These are phyloP conservation scores for Trichosporon ovoides DNA, from an alignment of 1,284 basidiomycete genomes.

Conservation along the genomic window DNA sequence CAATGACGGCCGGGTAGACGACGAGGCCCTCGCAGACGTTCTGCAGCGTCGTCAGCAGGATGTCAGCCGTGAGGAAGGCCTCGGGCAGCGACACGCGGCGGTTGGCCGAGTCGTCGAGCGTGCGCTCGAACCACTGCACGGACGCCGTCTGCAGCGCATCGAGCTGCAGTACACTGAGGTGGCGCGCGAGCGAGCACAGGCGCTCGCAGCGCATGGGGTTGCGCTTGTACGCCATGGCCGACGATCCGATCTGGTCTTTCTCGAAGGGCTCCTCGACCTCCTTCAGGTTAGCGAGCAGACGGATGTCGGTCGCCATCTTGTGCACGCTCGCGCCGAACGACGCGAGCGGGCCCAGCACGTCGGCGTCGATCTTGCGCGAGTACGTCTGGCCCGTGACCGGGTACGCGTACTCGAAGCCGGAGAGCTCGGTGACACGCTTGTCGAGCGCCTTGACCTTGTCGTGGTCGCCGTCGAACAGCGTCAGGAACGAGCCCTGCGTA, in stretches of 20 bases:
- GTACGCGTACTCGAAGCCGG: conserved; percentile 88
- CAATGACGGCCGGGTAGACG: conserved; percentile 95
- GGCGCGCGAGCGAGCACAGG: conserved; percentile 87
- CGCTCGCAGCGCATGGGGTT: conserved; percentile 99
- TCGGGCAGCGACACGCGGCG: conserved; percentile 93
- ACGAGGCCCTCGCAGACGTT: conserved; percentile 97
- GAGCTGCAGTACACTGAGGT: conserved; percentile 87
- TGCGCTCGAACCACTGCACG: conserved; percentile 95
- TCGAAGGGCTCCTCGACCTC: conserved; percentile 99
- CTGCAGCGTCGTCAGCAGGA: conserved; percentile 88
- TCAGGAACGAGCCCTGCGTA: conserved; percentile 92
- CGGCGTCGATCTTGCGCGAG: conserved; percentile 94
- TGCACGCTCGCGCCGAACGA: conserved; percentile 92
- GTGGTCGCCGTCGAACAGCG: conserved; percentile 92
- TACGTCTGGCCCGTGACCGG: conserved; percentile 99
- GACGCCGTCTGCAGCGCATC: conserved; percentile 87
- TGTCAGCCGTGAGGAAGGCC: conserved; percentile 95
- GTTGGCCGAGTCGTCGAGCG: conserved; percentile 94
- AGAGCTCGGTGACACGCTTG: conserved; percentile 78
- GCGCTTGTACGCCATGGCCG: conserved; percentile 99
- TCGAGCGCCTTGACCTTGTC: conserved; percentile 90
- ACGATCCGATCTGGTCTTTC: conserved; percentile 92
- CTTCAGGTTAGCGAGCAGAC: conserved; percentile 88
- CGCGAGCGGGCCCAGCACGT: conserved; percentile 82
- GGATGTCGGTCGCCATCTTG: conserved; percentile 95